Evolutionary conservation across 139 green algal genomes (phyloP).

Genomic region (Eudorina sp.): DNA sequence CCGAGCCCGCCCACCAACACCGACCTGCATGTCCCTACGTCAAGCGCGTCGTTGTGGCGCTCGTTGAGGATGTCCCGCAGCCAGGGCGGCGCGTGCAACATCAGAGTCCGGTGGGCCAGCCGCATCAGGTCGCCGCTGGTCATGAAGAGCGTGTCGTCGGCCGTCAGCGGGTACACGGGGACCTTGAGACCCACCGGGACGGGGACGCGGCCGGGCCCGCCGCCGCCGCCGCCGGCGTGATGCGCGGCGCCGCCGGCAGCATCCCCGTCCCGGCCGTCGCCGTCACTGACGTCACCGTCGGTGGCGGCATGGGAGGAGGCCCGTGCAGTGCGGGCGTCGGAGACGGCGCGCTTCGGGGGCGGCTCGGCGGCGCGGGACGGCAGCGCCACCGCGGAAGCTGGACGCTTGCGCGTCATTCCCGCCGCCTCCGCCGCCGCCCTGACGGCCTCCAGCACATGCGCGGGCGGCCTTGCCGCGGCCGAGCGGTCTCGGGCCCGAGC

Average conservation of each 20-base stretch:
- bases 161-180: constrained; percentile 34
- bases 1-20: not conserved
- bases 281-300: not conserved
- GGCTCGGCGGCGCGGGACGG: not conserved
- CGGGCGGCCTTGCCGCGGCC: not conserved
- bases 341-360: not conserved
- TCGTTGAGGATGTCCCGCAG: constrained; percentile 33
- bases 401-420: not conserved
- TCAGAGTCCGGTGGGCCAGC: constrained; percentile 26
- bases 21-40: constrained; percentile 42
- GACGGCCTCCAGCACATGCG: not conserved
- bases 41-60: constrained; percentile 35
- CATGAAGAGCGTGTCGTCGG: constrained; percentile 39
- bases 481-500: not conserved
- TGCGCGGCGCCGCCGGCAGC: not conserved
- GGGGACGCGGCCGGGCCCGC: not conserved
- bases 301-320: not conserved
- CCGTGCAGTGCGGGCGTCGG: not conserved
- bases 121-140: constrained; percentile 42
- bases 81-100: constrained; percentile 33
- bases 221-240: not conserved
- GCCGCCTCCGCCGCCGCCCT: not conserved
- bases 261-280: not conserved
- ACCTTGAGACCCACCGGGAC: constrained; percentile 48
- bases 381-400: not conserved